Evolutionary conservation across 208 protist genomes (phyloP), one percentile per base, ranked within the genome.

Genomic region (Acanthamoeba triangularis): DNA sequence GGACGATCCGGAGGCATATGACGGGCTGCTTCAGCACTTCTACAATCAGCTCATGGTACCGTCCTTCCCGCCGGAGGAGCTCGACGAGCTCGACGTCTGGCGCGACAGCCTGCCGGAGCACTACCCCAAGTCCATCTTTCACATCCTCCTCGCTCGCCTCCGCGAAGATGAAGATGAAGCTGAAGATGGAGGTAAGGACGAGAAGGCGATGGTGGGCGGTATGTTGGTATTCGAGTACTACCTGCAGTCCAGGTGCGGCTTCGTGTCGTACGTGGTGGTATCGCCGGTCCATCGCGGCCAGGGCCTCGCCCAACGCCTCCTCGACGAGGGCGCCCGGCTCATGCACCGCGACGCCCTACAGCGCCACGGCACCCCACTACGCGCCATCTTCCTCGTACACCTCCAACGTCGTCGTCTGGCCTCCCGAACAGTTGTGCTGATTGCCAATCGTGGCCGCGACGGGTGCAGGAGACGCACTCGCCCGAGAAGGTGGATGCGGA

Each of bases 71-170:
- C 76, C 76, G 44, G 76, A 85, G 23, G 76, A 85, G 28, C 76
- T 85, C 10, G 76, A 85, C 76, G 76, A 85, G 44, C 76, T 85
- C 44, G 76, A 85, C 37, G 76, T 85, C 25, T 85, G 76, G 76
- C 47, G 76, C 35, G 76, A 85, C 41, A 59, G 44, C 25, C 47
- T 85, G 5, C 76, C 44, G 20, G 25, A 23, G 47, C 6, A 56
- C 76, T 85, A 85, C 44, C 47, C 76, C 13, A 85, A 85, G 76
- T 85, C 76, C 14, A 35, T 85, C 25, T 85, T 85, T 35, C 76
- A 56, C 76, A 59, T 85, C 23, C 76, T 85, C 18, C 47, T 85
- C 7, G 76, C 76, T 41, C 33, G 30, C n/a, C 33, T 8, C 16
- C 13, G 33, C 69, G 30, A 35, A 23, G 69, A 35, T 16, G 65